Evolutionary conservation across 805 yeast genomes (phyloP), one percentile per base, ranked within the genome.

Genomic region (Cyberlindnera japonica): DNA sequence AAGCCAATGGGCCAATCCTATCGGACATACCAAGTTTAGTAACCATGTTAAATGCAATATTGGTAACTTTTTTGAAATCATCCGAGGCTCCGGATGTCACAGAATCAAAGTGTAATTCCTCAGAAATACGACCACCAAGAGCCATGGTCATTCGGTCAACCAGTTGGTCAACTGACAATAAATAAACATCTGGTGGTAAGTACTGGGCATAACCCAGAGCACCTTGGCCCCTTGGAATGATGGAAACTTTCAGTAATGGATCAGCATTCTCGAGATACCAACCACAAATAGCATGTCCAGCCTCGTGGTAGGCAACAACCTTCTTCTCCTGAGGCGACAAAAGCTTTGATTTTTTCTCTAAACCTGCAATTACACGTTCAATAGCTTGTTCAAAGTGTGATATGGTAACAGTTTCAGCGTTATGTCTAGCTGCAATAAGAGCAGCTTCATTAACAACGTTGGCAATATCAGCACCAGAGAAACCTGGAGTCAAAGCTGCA

Each of bases 271-370:
- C 77, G 56, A 93, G 73, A 58, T 71, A 89, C 99, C 99, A 93
- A 11, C 99, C 99, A 63, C 98, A 90, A 45, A 93, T 78, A 10
- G 99, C 99, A 65, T 95, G 99, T 4, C 99, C 99, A 3, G 99
- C 99, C 64, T 93, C 99, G 61, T 95, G 99, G 57, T 84, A 93
- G 1, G 99, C 99, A 42, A 95, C 96, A 20, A 88, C 79, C 47
- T 72, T 79, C 65, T 89, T 87, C 59, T 95, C 98, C 44, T 83
- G 90, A 2, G 88, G 83, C 3, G 88, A 78, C 45, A 95, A 70
- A 12, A 93, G 75, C 56, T 83, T 82, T 13, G 90, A 76, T 64
- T 88, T 91, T 71, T 86, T 86, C 63, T 91, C 98, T 47, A 93
- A 70, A 27, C 99, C 99, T 23, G 95, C 97, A 64, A 90, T 86